phyloP scores from a whole-genome alignment of 2,329 filamentous ascomycete species.

The Aspergillus arachidicola region DNA sequence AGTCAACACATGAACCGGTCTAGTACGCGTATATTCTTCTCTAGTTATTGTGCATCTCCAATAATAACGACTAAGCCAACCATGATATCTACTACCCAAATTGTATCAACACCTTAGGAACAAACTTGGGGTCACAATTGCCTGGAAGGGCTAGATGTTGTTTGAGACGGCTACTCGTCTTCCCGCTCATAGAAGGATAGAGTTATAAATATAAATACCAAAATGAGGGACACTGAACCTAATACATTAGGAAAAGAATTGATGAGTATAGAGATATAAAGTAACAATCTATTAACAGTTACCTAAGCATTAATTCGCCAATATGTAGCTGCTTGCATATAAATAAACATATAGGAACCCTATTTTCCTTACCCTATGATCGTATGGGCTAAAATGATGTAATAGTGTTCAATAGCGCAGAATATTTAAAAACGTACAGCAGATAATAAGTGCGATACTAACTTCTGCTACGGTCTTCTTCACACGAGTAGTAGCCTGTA shows the following conservation, averaged over 20 bases:
- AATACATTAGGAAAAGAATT: not conserved
- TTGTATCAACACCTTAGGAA: no score
- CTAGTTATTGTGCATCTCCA: no score
- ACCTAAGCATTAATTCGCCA: not conserved
- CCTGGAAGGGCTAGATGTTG: no score
- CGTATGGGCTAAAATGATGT: not conserved
- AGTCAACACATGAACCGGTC: no score
- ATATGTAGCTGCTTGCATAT: not conserved
- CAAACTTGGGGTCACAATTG: no score
- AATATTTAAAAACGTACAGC: not conserved
- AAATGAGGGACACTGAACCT: no score
- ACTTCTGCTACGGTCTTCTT: not conserved
- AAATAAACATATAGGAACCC: not conserved
- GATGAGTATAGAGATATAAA: not conserved
- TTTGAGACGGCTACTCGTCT: no score
- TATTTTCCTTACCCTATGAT: not conserved
- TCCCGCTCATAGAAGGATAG: no score
- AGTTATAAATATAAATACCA: no score
- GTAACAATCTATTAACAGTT: not conserved
- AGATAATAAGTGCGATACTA: not conserved
- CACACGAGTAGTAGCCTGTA: not conserved
- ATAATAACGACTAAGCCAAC: no score
- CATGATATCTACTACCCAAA: no score
- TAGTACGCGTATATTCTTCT: no score
- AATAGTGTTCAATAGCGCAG: not conserved